phyloP scores from a whole-genome alignment of 2,329 filamentous ascomycete genomes.

The Fusarium oligoseptatum region DNA sequence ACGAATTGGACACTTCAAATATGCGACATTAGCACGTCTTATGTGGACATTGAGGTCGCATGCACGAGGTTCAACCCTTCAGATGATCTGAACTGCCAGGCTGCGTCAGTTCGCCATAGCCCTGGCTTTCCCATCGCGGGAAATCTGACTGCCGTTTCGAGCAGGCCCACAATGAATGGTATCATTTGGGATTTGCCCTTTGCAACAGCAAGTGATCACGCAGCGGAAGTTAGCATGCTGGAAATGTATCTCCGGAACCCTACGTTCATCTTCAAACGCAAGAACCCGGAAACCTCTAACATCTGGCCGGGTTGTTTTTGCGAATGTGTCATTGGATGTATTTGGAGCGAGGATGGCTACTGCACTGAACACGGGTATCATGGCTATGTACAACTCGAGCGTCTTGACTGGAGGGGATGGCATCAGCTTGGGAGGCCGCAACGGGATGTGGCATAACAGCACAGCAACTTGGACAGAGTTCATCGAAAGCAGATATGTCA shows the following conservation, averaged over 20 bases:
- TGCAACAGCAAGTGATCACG: not conserved
- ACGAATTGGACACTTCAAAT: not conserved
- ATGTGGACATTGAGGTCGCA: not conserved
- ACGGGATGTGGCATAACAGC: constrained; percentile 6
- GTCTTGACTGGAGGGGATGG: constrained; percentile 1
- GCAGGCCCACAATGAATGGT: accelerated
- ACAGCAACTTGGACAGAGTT: constrained; percentile 13
- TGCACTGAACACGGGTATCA: not conserved
- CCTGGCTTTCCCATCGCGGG: not conserved
- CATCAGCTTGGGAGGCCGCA: not conserved
- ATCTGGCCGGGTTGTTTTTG: not conserved
- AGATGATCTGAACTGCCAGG: not conserved
- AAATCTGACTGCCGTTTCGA: constrained; percentile 7
- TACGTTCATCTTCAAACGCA: not conserved
- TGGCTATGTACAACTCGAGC: not conserved
- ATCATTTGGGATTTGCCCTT: not conserved
- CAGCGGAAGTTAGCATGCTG: not conserved
- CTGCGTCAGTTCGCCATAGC: not conserved
- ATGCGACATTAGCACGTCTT: not conserved
- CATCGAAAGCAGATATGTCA: not conserved
- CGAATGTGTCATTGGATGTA: not conserved
- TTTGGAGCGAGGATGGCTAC: constrained; percentile 1
- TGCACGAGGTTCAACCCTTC: not conserved
- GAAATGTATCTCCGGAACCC: constrained; percentile 2
- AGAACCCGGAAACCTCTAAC: not conserved